Evolutionary conservation across 31 red algal species (phyloP).

Genomic region (Asparagopsis taxiformis): DNA sequence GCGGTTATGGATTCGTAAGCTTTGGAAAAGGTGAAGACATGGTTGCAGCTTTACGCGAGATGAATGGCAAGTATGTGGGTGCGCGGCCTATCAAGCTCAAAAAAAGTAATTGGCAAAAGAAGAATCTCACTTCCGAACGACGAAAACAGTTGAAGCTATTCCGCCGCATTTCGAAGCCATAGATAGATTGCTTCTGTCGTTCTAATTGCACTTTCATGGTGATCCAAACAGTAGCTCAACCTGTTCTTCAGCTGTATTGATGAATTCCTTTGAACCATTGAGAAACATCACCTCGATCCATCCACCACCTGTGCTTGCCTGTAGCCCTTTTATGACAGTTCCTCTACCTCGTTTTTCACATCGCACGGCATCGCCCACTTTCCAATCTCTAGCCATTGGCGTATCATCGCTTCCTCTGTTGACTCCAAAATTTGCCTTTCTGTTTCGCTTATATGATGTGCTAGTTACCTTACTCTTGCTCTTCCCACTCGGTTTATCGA

Average conservation of each 20-base stretch:
- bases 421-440: not conserved
- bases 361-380: not conserved
- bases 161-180: conserved; percentile 35
- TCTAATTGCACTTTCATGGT: not conserved
- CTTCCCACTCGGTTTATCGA: not conserved
- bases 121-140: conserved; percentile 39
- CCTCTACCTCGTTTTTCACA: conserved; percentile 5
- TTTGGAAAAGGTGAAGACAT: conserved; percentile 67
- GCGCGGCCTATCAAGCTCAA: conserved; percentile 80
- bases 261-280: not conserved
- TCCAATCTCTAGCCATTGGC: not conserved
- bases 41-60: conserved; percentile 73
- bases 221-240: conserved; percentile 2
- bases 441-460: not conserved
- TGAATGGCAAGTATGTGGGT: conserved; percentile 95
- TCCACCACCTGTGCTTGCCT: not conserved
- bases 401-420: not conserved
- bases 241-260: not conserved
- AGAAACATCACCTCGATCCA: conserved; percentile 13
- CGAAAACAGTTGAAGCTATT: conserved; percentile 52
- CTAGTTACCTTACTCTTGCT: not conserved
- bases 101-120: conserved; percentile 82
- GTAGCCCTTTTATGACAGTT: not conserved
- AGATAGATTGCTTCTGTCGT: too few relatives aligned
- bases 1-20: conserved; percentile 89